Conservation (phyloP, 176 grass and related monocot species). For the Secale cereale region DNA sequence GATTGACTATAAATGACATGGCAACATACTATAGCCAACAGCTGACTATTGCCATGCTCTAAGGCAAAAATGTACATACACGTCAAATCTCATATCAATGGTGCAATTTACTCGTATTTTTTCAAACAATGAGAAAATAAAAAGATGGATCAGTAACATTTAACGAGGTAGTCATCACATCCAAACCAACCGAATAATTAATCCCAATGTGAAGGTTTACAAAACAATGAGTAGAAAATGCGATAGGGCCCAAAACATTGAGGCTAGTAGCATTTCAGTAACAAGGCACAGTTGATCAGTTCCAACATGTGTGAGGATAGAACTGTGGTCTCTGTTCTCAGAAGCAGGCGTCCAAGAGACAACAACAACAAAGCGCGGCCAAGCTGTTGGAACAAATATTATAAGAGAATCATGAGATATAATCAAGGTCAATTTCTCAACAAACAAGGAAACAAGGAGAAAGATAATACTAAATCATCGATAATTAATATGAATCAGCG, state of each 20-base stretch:
- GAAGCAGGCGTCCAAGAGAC: slow-evolving; percentile 59
- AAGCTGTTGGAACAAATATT: slow-evolving; percentile 30
- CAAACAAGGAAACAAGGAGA: too few relatives aligned
- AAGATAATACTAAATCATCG: too few relatives aligned
- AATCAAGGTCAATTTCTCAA: background rate
- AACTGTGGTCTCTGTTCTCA: background rate
- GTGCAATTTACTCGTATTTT: too few relatives aligned
- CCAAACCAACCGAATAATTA: background rate
- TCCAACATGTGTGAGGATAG: too few relatives aligned
- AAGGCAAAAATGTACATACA: too few relatives aligned
- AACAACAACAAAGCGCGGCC: slow-evolving; percentile 58
- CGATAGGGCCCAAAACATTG: background rate
- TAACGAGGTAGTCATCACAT: background rate
- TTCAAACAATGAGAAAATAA: too few relatives aligned
- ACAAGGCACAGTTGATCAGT: too few relatives aligned
- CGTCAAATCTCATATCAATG: too few relatives aligned
- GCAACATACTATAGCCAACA: too few relatives aligned
- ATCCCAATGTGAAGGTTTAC: background rate
- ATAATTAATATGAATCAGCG: too few relatives aligned
- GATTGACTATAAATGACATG: too few relatives aligned
- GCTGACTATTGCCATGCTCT: too few relatives aligned
- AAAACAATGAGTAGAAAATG: background rate
- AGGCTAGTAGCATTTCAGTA: background rate
- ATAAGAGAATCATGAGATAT: background rate
- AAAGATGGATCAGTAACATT: background rate